Conservation (phyloP, 306 rosid species). For the Macrotyloma uniflorum region DNA sequence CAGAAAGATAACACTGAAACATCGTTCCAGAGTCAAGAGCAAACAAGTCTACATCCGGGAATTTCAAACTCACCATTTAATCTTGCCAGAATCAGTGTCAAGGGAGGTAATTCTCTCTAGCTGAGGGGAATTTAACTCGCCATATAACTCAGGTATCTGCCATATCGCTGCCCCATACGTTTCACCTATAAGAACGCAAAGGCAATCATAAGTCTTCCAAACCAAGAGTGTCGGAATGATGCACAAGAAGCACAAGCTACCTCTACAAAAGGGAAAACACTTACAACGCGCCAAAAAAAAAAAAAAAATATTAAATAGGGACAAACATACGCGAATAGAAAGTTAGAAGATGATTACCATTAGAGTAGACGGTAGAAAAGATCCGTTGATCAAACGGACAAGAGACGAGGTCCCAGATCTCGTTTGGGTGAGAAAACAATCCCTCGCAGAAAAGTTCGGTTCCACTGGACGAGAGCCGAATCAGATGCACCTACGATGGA, state of each 20-base stretch:
- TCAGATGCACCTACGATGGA: conserved; percentile 74
- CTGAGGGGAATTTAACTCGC: conserved; percentile 93
- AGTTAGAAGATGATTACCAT: conserved; percentile 52
- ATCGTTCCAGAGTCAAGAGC: not conserved
- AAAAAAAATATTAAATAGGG: not conserved
- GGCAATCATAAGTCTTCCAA: conserved; percentile 19
- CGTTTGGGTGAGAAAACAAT: conserved; percentile 91
- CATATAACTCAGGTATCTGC: conserved; percentile 98
- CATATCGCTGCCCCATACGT: conserved; percentile 87
- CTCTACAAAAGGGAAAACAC: not conserved
- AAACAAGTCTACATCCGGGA: conserved; percentile 5
- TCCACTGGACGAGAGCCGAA: conserved; percentile 91
- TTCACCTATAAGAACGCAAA: conserved; percentile 73
- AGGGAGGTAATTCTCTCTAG: conserved; percentile 79
- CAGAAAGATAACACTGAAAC: conserved; percentile 8
- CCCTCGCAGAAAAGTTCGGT: conserved; percentile 94
- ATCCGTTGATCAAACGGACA: conserved; percentile 96
- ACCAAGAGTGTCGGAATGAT: not conserved
- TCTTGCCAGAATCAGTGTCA: conserved; percentile 70
- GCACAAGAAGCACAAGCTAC: not conserved
- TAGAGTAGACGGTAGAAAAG: conserved; percentile 91
- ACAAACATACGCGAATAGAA: not conserved
- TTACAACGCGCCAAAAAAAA: not conserved
- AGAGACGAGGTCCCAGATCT: conserved; percentile 98
- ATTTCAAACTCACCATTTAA: conserved; percentile 78